Evolutionary conservation across 2,329 filamentous ascomycete genomes (phyloP).

Genomic region (Penicillium nordicum): DNA sequence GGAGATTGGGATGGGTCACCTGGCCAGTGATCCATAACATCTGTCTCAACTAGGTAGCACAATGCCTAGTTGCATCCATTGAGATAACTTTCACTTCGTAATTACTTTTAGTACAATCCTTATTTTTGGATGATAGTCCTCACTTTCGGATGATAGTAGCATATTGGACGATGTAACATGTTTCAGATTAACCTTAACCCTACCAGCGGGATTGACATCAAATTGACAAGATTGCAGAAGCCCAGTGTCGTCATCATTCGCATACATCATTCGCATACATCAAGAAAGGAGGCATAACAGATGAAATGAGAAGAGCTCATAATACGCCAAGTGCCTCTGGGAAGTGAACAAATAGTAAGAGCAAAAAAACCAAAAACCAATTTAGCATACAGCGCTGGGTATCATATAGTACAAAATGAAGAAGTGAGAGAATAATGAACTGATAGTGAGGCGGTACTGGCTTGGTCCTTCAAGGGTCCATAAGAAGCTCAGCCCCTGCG

Average conservation of each 20-base stretch:
- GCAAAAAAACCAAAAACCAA: neutral
- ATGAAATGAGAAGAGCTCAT: neutral
- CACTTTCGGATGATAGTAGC: neutral
- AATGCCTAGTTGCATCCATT: neutral
- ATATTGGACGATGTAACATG: neutral
- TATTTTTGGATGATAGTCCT: neutral
- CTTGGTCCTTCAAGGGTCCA: too few species aligned
- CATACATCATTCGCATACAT: neutral
- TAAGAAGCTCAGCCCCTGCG: slow-evolving; percentile 17
- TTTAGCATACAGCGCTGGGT: slow-evolving; percentile 4
- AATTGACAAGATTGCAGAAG: neutral
- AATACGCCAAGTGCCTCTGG: too few species aligned
- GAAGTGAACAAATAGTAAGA: neutral
- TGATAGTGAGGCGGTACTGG: neutral
- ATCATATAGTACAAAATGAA: slow-evolving; percentile 14
- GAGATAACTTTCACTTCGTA: neutral
- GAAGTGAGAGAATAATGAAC: neutral
- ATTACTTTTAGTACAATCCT: neutral
- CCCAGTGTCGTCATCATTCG: neutral
- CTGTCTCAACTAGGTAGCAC: neutral
- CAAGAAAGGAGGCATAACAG: too few species aligned
- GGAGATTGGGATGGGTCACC: too few species aligned
- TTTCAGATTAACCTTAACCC: neutral
- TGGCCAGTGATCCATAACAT: too few species aligned
- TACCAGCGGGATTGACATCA: neutral